These are phyloP conservation scores for Fusarium coicis DNA, from an alignment of 2,329 filamentous ascomycete genomes.

Conservation along the genomic window DNA sequence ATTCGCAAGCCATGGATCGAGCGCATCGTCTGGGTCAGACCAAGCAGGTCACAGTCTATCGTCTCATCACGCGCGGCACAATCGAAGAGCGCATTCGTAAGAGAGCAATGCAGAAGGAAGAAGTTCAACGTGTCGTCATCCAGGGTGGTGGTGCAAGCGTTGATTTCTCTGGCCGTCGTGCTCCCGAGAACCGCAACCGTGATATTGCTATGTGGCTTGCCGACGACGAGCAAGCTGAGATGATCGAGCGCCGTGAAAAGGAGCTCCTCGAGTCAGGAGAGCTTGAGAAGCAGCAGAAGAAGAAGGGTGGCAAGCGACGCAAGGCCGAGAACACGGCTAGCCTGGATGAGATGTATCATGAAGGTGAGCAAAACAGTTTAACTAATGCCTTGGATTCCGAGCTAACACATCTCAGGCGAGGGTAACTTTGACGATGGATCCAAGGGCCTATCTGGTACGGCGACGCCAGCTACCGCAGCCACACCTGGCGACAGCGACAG, in stretches of 20 bases:
- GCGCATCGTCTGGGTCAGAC: conserved; percentile 98
- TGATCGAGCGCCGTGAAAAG: conserved; percentile 92
- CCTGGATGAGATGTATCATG: conserved; percentile 98
- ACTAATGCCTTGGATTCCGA: neutral
- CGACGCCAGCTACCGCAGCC: conserved; percentile 85
- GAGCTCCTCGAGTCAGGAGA: conserved; percentile 82
- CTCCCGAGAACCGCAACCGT: conserved; percentile 91
- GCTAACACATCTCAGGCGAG: conserved; percentile 73
- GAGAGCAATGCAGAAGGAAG: conserved; percentile 96
- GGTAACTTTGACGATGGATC: conserved; percentile 92
- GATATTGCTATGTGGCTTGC: conserved; percentile 99
- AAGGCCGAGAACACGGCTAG: conserved; percentile 67
- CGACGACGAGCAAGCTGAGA: conserved; percentile 93
- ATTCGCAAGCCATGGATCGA: conserved; percentile 98
- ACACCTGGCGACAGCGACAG: conserved; percentile 75
- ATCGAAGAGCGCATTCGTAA: conserved; percentile 99
- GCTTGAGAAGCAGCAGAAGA: conserved; percentile 71
- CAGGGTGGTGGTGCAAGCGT: conserved; percentile 90
- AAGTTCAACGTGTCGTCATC: conserved; percentile 97
- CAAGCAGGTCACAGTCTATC: conserved; percentile 94
- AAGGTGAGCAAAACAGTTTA: conserved; percentile 74
- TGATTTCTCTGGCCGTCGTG: conserved; percentile 93
- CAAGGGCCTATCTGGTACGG: conserved; percentile 66
- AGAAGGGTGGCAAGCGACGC: conserved; percentile 69
- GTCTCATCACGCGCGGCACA: conserved; percentile 94